A percentile compares a stretch with the other conserved stretches of the same genome.
phyloP scores from a whole-genome alignment of 345 rosid genomes.

The Garcia nutans region DNA sequence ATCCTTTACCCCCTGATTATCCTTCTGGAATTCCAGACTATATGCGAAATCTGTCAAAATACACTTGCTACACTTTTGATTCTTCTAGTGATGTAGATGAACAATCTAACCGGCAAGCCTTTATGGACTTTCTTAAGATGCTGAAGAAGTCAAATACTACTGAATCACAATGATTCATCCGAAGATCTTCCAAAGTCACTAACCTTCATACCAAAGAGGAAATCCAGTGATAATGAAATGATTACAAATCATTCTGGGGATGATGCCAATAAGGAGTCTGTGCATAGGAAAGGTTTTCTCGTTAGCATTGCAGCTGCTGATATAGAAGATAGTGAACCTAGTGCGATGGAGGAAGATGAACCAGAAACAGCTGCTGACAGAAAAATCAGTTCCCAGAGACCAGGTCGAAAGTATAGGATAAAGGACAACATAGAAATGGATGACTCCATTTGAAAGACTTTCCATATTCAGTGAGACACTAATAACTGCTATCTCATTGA shows the following conservation, averaged over 20 bases:
- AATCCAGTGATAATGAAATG: conserved; percentile 18
- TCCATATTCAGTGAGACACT: not conserved
- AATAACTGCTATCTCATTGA: not conserved
- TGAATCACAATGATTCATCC: conserved; percentile 15
- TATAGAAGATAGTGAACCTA: conserved; percentile 3
- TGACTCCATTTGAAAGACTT: conserved; percentile 15
- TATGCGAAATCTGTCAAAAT: conserved; percentile 29
- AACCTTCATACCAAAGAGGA: conserved; percentile 38
- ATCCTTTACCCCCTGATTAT: conserved; percentile 28
- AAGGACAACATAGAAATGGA: conserved; percentile 45
- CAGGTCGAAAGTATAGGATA: conserved; percentile 56
- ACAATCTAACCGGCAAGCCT: conserved; percentile 24
- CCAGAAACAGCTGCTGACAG: conserved; percentile 20
- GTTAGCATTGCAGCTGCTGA: conserved; percentile 12
- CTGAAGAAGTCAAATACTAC: conserved; percentile 7
- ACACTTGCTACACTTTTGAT: conserved; percentile 25
- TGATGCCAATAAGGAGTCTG: conserved; percentile 27
- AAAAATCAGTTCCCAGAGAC: conserved; percentile 24
- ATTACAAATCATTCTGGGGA: conserved; percentile 24
- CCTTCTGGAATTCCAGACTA: conserved; percentile 34
- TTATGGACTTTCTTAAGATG: conserved; percentile 22
- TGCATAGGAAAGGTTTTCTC: conserved; percentile 6
- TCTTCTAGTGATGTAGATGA: conserved; percentile 22
- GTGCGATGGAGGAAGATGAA: conserved; percentile 26
- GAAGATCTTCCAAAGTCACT: conserved; percentile 19